A percentile compares a stretch with the other conserved stretches of the same genome.
Evolutionary conservation across 1,139 yeast genomes (phyloP).

Genomic region (Suhomyces coccinellae): DNA sequence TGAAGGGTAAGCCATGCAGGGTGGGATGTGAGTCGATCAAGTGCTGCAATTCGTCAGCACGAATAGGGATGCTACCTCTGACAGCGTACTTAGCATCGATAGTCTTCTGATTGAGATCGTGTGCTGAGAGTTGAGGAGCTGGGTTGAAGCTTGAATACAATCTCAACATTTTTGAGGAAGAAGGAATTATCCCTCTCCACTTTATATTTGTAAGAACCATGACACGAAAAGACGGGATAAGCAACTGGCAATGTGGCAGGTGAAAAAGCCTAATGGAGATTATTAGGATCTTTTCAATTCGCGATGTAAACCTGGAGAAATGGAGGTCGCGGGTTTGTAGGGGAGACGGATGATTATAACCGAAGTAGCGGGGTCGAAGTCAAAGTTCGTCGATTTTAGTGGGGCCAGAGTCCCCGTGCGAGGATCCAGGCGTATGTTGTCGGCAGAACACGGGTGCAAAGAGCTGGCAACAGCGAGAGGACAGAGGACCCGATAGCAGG

Average conservation of each 20-base stretch:
- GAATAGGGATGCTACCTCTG: conserved; percentile 87
- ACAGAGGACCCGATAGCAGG: no score
- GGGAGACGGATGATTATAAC: conserved; percentile 1
- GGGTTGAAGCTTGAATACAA: conserved; percentile 9
- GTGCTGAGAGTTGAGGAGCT: conserved; percentile 22
- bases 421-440: no score
- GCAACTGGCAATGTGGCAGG: neutral
- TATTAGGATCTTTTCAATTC: neutral
- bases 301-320: neutral
- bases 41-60: conserved; percentile 79
- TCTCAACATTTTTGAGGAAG: conserved; percentile 1
- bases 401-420: no score
- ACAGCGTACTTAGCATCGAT: conserved; percentile 92
- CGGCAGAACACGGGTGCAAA: no score
- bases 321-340: neutral
- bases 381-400: no score
- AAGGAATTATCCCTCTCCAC: neutral
- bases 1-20: conserved; percentile 71
- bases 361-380: neutral
- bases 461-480: no score
- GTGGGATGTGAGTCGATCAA: conserved; percentile 48
- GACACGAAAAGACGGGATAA: neutral
- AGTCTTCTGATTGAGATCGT: conserved; percentile 71
- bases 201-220: neutral
- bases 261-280: conserved; percentile 1